A percentile compares a stretch with the other conserved stretches of the same genome.
phyloP scores from a whole-genome alignment of 345 rosid species.

The Boechera stricta region DNA sequence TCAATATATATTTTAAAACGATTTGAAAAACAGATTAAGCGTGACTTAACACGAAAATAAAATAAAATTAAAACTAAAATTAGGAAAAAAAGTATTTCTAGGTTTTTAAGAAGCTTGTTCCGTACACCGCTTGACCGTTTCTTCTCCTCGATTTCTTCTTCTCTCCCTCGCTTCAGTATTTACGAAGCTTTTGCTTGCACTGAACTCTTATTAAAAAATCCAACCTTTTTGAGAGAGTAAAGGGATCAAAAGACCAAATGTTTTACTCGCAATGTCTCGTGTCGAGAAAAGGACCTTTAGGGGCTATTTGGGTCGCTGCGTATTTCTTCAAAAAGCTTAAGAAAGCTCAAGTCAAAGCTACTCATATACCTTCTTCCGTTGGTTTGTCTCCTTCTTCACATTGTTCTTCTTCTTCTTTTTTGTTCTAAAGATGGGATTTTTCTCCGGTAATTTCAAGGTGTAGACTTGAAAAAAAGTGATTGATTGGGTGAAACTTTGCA shows the following conservation, averaged over 20 bases:
- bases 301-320: constrained; percentile 85
- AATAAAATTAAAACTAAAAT: neutral
- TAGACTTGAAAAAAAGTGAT: constrained; percentile 2
- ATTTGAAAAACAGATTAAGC: constrained; percentile 8
- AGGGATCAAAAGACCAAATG: constrained; percentile 43
- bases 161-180: constrained; percentile 40
- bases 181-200: constrained; percentile 11
- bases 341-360: constrained; percentile 67
- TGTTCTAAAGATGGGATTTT: neutral
- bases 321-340: constrained; percentile 78
- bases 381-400: constrained; percentile 58
- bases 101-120: constrained; percentile 36
- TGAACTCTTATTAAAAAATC: neutral
- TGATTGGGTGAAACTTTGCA: constrained; percentile 4
- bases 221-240: neutral
- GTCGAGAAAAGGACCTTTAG: constrained; percentile 68
- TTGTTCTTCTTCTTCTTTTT: neutral
- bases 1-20: neutral
- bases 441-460: constrained; percentile 14
- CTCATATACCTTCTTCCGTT: constrained; percentile 74
- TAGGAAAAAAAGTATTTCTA: neutral
- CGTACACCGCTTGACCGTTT: constrained; percentile 51
- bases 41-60: constrained; percentile 6
- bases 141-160: constrained; percentile 9
- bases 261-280: constrained; percentile 64